Evolutionary conservation across 148 eudicot genomes (phyloP).

Genomic region (Rhododendron molle): DNA sequence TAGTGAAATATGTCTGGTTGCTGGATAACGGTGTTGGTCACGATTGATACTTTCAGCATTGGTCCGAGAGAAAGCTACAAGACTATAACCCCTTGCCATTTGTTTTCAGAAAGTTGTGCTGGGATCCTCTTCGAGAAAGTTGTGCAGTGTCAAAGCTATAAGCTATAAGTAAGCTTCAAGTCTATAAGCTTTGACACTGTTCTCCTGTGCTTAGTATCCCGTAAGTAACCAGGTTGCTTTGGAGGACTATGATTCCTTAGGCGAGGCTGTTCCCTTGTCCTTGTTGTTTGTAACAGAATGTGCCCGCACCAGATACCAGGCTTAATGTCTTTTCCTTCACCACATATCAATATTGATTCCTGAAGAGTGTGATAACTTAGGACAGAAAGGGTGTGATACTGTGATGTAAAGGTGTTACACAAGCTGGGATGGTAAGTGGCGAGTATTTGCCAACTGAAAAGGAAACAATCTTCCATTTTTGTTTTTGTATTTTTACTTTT

Average conservation of each 20-base stretch:
- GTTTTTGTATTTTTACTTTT: neutral
- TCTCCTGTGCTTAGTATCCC: neutral
- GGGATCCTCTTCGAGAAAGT: neutral
- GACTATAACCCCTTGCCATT: neutral
- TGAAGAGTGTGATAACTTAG: neutral
- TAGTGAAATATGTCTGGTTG: neutral
- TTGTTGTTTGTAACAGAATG: neutral
- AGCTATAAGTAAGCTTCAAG: neutral
- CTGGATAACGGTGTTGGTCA: neutral
- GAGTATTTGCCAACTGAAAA: neutral
- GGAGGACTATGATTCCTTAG: neutral
- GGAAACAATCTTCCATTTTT: neutral
- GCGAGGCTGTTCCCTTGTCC: slow-evolving; percentile 1
- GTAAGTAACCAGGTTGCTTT: neutral
- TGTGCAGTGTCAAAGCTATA: neutral
- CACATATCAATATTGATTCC: neutral
- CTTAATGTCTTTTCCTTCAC: neutral
- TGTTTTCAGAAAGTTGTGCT: neutral
- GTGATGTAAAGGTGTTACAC: neutral
- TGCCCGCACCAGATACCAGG: neutral
- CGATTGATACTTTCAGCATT: neutral
- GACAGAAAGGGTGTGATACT: neutral
- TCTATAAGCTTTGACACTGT: neutral
- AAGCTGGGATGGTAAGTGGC: neutral
- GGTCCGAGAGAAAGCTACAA: neutral